Conservation (phyloP, 306 rosid genomes). For the Biancaea sappan region DNA sequence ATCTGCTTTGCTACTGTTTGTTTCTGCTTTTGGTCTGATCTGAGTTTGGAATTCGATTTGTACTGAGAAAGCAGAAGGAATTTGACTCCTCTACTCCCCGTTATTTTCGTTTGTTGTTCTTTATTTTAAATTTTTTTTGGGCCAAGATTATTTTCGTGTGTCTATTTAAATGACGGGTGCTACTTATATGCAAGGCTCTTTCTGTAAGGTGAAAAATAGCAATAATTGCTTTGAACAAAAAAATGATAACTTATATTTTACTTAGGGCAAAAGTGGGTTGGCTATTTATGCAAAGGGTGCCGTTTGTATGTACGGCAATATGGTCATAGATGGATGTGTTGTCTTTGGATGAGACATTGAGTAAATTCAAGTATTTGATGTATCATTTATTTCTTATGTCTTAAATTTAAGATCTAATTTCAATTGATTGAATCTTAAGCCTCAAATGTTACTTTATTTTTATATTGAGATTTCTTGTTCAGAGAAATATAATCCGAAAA, state of each 20-base stretch:
- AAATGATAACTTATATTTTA: background rate
- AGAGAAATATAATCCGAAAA: background rate
- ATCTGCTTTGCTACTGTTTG: background rate
- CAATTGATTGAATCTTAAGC: background rate
- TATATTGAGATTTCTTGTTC: background rate
- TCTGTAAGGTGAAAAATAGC: background rate
- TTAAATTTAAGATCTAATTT: background rate
- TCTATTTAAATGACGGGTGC: background rate
- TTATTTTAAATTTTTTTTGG: background rate
- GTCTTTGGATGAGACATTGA: background rate
- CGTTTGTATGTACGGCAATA: background rate
- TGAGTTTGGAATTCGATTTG: background rate
- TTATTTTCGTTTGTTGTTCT: background rate
- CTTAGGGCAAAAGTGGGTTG: background rate
- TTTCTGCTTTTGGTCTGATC: background rate
- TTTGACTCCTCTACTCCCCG: background rate
- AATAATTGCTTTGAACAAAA: background rate
- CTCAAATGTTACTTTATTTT: background rate
- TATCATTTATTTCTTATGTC: background rate
- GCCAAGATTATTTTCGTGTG: background rate
- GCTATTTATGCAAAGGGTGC: background rate
- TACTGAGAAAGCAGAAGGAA: background rate
- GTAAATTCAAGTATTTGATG: background rate
- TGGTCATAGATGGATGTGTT: background rate
- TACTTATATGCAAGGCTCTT: background rate